Evolutionary conservation across 106 monocot species (phyloP).

Genomic region (Iris macrosiphon): DNA sequence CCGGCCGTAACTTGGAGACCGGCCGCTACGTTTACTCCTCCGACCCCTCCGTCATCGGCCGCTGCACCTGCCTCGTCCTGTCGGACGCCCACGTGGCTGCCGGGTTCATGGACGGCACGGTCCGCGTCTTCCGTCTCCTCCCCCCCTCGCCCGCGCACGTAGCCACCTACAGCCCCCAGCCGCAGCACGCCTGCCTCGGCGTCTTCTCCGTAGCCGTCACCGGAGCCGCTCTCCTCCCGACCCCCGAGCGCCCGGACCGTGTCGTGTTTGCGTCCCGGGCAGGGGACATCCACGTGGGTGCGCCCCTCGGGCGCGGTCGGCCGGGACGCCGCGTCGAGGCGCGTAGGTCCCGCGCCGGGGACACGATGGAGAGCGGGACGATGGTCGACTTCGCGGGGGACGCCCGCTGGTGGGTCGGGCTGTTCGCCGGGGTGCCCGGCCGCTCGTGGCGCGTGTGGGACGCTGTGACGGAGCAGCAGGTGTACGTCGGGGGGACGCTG

Average conservation of each 20-base stretch:
- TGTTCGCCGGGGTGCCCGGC: slow-evolving; percentile 58
- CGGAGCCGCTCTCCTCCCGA: slow-evolving; percentile 24
- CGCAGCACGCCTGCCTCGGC: slow-evolving; percentile 33
- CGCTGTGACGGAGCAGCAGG: slow-evolving; percentile 19
- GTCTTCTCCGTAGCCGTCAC: slow-evolving; percentile 40
- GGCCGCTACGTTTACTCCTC: slow-evolving; percentile 5
- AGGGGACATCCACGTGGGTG: slow-evolving; percentile 14
- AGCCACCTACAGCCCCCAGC: slow-evolving; percentile 19
- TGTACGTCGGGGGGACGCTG: slow-evolving; percentile 34
- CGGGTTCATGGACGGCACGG: slow-evolving; percentile 48
- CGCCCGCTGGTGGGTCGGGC: slow-evolving; percentile 48
- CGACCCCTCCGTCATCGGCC: neutral
- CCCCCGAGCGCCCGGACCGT: neutral
- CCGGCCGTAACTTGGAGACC: slow-evolving; percentile 32
- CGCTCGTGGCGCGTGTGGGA: slow-evolving; percentile 54
- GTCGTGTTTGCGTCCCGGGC: slow-evolving; percentile 43
- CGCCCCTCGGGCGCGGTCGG: slow-evolving; percentile 1
- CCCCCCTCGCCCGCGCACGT: slow-evolving; percentile 9
- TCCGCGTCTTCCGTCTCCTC: slow-evolving; percentile 38
- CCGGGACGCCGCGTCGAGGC: slow-evolving; percentile 19
- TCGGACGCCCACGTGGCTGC: slow-evolving; percentile 35
- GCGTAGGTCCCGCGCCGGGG: slow-evolving; percentile 33
- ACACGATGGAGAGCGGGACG: slow-evolving; percentile 37
- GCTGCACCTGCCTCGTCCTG: slow-evolving; percentile 38
- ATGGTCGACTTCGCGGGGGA: slow-evolving; percentile 44